Evolutionary conservation across 2,329 filamentous ascomycete species (phyloP).

Genomic region (Penicillium sp.): DNA sequence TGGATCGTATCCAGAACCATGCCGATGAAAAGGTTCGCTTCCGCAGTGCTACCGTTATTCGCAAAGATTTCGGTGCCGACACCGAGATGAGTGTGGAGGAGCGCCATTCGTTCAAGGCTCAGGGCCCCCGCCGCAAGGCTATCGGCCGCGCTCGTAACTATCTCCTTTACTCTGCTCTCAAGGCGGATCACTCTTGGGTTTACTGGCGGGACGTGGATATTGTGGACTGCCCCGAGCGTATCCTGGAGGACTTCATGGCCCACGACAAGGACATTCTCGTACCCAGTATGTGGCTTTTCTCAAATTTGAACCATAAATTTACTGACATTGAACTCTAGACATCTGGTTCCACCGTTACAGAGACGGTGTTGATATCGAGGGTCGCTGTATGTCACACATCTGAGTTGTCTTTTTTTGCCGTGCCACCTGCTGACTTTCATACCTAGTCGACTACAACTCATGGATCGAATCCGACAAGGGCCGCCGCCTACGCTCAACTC

Average conservation of each 20-base stretch:
- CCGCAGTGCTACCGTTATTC: constrained; percentile 77
- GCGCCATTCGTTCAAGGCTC: constrained; percentile 81
- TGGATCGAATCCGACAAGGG: constrained; percentile 94
- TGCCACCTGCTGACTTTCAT: constrained; percentile 23
- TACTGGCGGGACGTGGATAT: constrained; percentile 99
- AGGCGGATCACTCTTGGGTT: constrained; percentile 95
- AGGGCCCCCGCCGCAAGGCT: constrained; percentile 84
- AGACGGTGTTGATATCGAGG: constrained; percentile 83
- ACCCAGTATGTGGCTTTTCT: constrained; percentile 70
- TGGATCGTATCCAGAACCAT: constrained; percentile 83
- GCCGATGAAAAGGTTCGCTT: constrained; percentile 77
- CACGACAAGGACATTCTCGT: constrained; percentile 93
- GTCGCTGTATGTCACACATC: constrained; percentile 69
- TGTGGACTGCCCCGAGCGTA: constrained; percentile 80
- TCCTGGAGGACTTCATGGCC: constrained; percentile 92
- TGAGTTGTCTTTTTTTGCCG: neutral
- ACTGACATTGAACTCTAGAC: constrained; percentile 57
- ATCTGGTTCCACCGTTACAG: constrained; percentile 95
- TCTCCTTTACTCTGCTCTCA: constrained; percentile 77
- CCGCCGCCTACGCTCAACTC: constrained; percentile 68
- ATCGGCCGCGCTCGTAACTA: constrained; percentile 94
- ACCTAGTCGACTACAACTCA: constrained; percentile 92
- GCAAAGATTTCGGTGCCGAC: constrained; percentile 84
- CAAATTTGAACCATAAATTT: neutral
- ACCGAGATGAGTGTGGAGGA: constrained; percentile 79